phyloP scores from a whole-genome alignment of 225 moss, liverwort and hornwort species.

The Ulota crispa region DNA sequence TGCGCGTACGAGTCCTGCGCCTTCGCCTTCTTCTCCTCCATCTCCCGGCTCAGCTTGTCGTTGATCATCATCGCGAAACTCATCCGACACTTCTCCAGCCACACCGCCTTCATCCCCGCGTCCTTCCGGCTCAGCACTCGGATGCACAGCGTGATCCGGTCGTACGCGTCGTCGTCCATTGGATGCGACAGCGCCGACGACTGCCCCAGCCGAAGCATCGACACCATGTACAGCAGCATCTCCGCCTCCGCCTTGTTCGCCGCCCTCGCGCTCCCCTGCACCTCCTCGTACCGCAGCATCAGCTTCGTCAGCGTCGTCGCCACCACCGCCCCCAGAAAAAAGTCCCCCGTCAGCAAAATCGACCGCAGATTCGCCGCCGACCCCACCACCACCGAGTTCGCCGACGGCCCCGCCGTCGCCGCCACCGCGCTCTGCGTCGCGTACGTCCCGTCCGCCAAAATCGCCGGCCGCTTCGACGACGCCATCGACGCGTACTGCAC shows the following conservation, averaged over 20 bases:
- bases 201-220: slow-evolving; percentile 85
- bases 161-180: slow-evolving; percentile 86
- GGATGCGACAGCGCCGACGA: slow-evolving; percentile 84
- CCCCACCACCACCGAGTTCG: slow-evolving; percentile 57
- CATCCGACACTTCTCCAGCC: slow-evolving; percentile 88
- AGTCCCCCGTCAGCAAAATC: slow-evolving; percentile 88
- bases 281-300: slow-evolving; percentile 73
- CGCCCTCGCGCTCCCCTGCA: slow-evolving; percentile 43
- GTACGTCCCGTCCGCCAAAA: slow-evolving; percentile 95
- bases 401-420: slow-evolving; percentile 54
- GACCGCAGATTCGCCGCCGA: slow-evolving; percentile 72
- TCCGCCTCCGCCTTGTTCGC: slow-evolving; percentile 82
- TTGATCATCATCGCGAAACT: slow-evolving; percentile 95
- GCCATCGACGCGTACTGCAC: slow-evolving; percentile 37
- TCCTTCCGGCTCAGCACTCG: slow-evolving; percentile 83
- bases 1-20: slow-evolving; percentile 79
- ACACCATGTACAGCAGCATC: slow-evolving; percentile 75
- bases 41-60: slow-evolving; percentile 89
- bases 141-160: slow-evolving; percentile 83
- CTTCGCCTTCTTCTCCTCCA: slow-evolving; percentile 87
- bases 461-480: slow-evolving; percentile 89
- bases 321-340: slow-evolving; percentile 91
- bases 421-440: slow-evolving; percentile 92
- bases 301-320: slow-evolving; percentile 86
- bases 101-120: slow-evolving; percentile 79